Conservation (phyloP, 2,329 filamentous ascomycete genomes). For the Venturia carpophila region DNA sequence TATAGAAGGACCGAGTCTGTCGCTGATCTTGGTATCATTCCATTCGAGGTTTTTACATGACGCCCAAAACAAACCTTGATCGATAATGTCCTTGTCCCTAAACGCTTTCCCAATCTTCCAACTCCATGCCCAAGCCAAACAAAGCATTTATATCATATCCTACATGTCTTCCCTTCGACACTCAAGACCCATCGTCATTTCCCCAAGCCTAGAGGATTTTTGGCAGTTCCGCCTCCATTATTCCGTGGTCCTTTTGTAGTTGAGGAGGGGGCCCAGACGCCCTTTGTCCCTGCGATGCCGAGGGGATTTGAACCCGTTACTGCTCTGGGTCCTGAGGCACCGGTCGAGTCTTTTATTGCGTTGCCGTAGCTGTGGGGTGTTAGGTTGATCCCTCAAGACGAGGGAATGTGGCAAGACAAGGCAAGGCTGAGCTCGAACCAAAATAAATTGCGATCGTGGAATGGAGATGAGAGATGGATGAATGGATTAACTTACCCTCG, state of each 20-base stretch:
- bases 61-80: no score
- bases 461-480: background rate
- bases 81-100: background rate
- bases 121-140: background rate
- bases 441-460: background rate
- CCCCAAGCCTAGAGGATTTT: constrained; percentile 19
- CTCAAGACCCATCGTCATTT: background rate
- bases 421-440: no score
- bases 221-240: constrained; percentile 12
- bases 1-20: background rate
- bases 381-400: no score
- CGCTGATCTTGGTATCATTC: background rate
- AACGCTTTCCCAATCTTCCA: background rate
- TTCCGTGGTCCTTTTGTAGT: background rate
- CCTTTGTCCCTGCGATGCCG: constrained; percentile 31
- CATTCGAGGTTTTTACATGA: background rate
- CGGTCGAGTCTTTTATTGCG: constrained; percentile 41
- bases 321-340: constrained; percentile 37
- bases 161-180: background rate
- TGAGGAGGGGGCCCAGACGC: constrained; percentile 17
- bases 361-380: constrained; percentile 35
- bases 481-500: constrained; percentile 27
- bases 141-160: background rate
- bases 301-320: constrained; percentile 41
- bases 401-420: no score